A percentile compares a stretch with the other conserved stretches of the same genome.
Conservation (phyloP, 2,329 filamentous ascomycete species). For the Fusarium sp. region DNA sequence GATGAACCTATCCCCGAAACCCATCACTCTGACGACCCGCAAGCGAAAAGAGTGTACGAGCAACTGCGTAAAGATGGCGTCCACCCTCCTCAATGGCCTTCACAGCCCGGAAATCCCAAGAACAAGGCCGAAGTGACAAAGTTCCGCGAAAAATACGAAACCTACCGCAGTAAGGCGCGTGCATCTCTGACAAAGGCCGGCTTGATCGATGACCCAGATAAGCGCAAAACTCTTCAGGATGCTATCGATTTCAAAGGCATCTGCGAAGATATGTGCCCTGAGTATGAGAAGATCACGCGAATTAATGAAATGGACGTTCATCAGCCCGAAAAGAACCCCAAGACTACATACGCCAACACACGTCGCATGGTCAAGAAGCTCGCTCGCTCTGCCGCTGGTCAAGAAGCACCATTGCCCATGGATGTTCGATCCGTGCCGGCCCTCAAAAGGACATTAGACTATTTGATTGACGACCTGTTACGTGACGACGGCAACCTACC, state of each 20-base stretch:
- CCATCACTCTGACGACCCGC: constrained; percentile 51
- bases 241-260: constrained; percentile 76
- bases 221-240: constrained; percentile 70
- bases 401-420: constrained; percentile 74
- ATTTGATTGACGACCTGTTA: constrained; percentile 71
- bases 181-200: constrained; percentile 68
- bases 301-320: constrained; percentile 72
- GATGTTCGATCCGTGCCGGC: constrained; percentile 72
- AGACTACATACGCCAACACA: constrained; percentile 60
- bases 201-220: constrained; percentile 73
- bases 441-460: constrained; percentile 70
- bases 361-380: constrained; percentile 74
- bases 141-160: constrained; percentile 67
- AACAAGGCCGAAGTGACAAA: constrained; percentile 64
- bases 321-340: constrained; percentile 63
- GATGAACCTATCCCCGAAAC: constrained; percentile 34
- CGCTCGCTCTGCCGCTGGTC: constrained; percentile 74
- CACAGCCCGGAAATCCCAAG: constrained; percentile 63
- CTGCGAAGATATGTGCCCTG: constrained; percentile 77
- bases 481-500: constrained; percentile 66
- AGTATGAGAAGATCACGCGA: constrained; percentile 72
- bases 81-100: constrained; percentile 65
- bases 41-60: constrained; percentile 63
- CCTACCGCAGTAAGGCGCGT: constrained; percentile 68
- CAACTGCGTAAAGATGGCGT: constrained; percentile 68